Conservation (phyloP, 257 asterid genomes). For the Fraxinus americana region DNA sequence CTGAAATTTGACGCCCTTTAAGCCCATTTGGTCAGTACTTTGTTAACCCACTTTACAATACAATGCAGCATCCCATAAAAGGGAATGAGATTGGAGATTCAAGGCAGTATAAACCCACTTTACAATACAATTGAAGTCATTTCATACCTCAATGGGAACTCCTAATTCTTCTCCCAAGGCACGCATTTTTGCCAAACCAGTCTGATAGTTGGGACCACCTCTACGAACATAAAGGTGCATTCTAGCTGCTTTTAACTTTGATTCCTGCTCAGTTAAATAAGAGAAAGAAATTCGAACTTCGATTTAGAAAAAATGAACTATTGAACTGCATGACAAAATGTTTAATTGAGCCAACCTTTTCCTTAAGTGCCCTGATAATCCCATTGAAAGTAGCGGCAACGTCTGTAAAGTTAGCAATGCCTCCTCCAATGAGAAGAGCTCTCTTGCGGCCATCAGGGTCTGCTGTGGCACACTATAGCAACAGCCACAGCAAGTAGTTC, state of each 20-base stretch:
- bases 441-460: conserved; percentile 90
- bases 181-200: conserved; percentile 84
- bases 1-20: background rate
- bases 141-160: conserved; percentile 77
- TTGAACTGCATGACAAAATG: conserved; percentile 1
- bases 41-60: background rate
- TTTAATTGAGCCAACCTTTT: conserved; percentile 71
- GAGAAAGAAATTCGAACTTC: conserved; percentile 3
- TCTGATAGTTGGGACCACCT: conserved; percentile 93
- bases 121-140: conserved; percentile 1
- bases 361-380: conserved; percentile 82
- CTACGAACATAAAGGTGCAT: conserved; percentile 81
- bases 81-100: background rate
- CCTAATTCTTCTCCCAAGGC: conserved; percentile 78
- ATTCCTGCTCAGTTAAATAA: conserved; percentile 46
- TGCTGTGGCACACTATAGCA: conserved; percentile 79
- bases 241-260: conserved; percentile 77
- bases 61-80: background rate
- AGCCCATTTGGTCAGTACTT: background rate
- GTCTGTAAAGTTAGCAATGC: conserved; percentile 91
- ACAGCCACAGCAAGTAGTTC: conserved; percentile 20
- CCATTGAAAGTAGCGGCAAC: conserved; percentile 94
- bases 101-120: background rate
- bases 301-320: background rate
- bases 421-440: conserved; percentile 90